Percentiles rank a stretch among this genome's conserved stretches.
Evolutionary conservation across 768 basidiomycete species (phyloP).

Genomic region (Obba rivulosa): DNA sequence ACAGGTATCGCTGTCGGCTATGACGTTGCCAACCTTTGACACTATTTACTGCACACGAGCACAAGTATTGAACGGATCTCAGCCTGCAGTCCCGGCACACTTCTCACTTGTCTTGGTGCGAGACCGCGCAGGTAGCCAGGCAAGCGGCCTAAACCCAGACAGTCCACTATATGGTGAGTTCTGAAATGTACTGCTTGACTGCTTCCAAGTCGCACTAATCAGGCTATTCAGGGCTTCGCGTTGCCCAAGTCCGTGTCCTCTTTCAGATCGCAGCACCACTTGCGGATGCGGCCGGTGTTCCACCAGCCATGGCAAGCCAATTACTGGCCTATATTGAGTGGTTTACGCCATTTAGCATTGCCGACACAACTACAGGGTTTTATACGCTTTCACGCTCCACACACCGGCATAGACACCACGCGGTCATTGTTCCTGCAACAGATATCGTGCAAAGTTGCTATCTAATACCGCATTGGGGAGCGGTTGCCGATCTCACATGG

Average conservation of each 20-base stretch:
- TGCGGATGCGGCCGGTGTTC: neutral
- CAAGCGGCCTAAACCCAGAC: too few species aligned
- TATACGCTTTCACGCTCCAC: conserved; percentile 1
- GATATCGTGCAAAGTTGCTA: conserved; percentile 2
- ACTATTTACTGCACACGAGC: too few species aligned
- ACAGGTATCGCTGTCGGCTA: too few species aligned
- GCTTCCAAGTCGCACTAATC: too few species aligned
- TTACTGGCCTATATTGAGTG: conserved; percentile 6
- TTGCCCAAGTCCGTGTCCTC: conserved; percentile 3
- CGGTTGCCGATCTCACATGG: neutral
- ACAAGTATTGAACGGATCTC: too few species aligned
- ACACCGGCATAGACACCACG: neutral
- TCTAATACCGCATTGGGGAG: conserved; percentile 2
- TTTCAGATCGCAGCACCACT: neutral
- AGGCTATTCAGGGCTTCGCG: conserved; percentile 5
- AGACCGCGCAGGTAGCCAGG: too few species aligned
- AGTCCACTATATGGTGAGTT: too few species aligned
- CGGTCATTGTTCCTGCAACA: neutral
- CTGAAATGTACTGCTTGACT: too few species aligned
- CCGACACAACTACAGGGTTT: neutral
- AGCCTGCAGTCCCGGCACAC: too few species aligned
- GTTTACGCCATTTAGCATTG: conserved; percentile 1
- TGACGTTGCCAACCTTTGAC: too few species aligned
- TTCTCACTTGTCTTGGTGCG: too few species aligned
- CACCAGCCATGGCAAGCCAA: neutral